Base-by-base conservation (phyloP, 768 basidiomycete genomes). In the Termitomyces sp. region DNA sequence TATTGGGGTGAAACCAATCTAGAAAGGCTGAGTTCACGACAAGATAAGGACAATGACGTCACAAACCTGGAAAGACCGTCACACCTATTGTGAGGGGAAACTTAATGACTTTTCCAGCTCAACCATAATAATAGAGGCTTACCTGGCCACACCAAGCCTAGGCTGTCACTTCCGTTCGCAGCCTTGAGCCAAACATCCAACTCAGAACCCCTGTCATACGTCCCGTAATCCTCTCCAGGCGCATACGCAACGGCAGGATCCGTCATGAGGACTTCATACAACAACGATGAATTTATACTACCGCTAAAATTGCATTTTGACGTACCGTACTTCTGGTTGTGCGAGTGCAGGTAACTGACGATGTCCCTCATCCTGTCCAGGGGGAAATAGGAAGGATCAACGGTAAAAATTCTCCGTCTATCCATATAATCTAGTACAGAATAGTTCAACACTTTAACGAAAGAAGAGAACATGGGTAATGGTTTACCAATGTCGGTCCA, bases 401-500 rank as follows among this genome's bases (percentile, higher is more conserved):
- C 71, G 0, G 86, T 90, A 69, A 88, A 88, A 51, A 87, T 79
- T 25, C 81, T 73, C n/a, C 85, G 79, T 47, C 76, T 67, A 64
- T 79, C 73, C 86, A 88, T 88, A 68, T 88, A 88, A 66, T 89
- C 84, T 85, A 34, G 17, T 19, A 25, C 32, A 28, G 35, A 21
- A 44, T 21, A 12, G 25, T 12, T 57, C 2, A 44, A 46, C 11
- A 39, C 47, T n/a, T 23, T 0, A 9, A 19, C 25, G 32, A 17
- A 2, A 32, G 12, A 2, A 32, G 12, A 32, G 35, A 46, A 52
- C 23, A 48, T 17, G 17, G 19, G 55, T 4, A 7, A 21, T 19
- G 3, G 5, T 62, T 16, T 61, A 80, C 85, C 84, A 35, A 89
- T 89, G 66, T 88, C 87, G 2, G 86, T 86, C 86, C 86, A 88